Conservation (phyloP, 306 rosid species). For the Citrullus colocynthis region DNA sequence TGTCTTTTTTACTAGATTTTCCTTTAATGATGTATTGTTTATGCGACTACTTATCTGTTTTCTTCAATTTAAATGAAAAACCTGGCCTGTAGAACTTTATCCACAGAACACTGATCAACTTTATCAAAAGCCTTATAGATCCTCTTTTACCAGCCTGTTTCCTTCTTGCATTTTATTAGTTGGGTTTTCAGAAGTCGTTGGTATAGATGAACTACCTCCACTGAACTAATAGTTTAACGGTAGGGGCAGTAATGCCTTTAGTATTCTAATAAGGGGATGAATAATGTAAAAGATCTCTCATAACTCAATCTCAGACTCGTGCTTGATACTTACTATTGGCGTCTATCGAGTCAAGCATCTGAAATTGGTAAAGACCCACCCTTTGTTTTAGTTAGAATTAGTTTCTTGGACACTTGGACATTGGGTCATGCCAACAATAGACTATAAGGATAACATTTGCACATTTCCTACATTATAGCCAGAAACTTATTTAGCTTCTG, state of each 20-base stretch:
- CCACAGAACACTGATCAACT: not conserved
- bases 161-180: not conserved
- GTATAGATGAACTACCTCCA: not conserved
- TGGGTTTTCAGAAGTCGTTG: not conserved
- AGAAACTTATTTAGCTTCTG: not conserved
- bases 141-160: not conserved
- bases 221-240: not conserved
- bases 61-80: not conserved
- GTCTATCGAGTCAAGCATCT: not conserved
- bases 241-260: not conserved
- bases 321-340: not conserved
- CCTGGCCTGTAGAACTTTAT: not conserved
- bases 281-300: not conserved
- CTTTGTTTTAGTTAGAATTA: not conserved
- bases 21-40: not conserved
- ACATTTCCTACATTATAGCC: no score
- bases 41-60: not conserved
- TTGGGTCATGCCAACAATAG: not conserved
- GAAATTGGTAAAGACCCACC: not conserved
- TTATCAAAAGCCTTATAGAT: not conserved
- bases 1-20: not conserved
- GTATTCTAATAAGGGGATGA: not conserved
- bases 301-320: not conserved
- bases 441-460: not conserved
- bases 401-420: not conserved